Base-by-base conservation (phyloP, 2,329 filamentous ascomycete species). In the Acrodontium crateriforme region DNA sequence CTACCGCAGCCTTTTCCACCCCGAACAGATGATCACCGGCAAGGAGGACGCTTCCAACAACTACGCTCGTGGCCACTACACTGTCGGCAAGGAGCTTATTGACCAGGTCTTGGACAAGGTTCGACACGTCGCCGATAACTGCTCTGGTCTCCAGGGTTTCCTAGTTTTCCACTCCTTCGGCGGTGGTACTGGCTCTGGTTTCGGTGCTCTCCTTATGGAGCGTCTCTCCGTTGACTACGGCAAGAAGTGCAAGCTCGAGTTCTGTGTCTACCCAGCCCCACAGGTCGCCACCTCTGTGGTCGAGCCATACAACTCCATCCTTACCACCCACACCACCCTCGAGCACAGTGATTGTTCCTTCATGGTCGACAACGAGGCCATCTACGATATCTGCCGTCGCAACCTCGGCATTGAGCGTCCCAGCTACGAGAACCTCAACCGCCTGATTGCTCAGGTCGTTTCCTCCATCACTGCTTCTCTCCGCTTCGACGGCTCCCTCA, bases 1-100 rank as follows among this genome's bases (percentile, higher is more conserved):
- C 58, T 98, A 95, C 75, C 81, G 87, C 54, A 79, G 73, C 56
- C 78, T 98, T 43, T 95, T 95, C 76, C 89, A 95, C 70, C 89
- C 89, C 35, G 89, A 95, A 67, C 80, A 91, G 67, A 93, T 98
- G 87, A 94, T 98, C 64, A 93, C 83, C 43, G 89, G 89, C 65
- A 95, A 95, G 78, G 89, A 95, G 73, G 89, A 95, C 76, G 89
- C 89, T 46, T 94, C 87, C 48, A 98, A 98, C 80, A 98, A 98
- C 78, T 95, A 95, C 57, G 89, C 89, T 50, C 87, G 89, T 73
- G 89, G 89, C 47, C 89, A 98, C 71, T 98, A 98, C 74, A 98
- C 89, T 41, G 85, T 95, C 50, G 89, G 89, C 59, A 95, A 95
- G 74, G 89, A 98, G 71, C 75, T 98, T 62, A 94, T 95, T 50